Percentiles rank a stretch among this genome's conserved stretches.
These are phyloP conservation scores for Cornus controversa DNA, from an alignment of 148 eudicot species.

Conservation along the genomic window DNA sequence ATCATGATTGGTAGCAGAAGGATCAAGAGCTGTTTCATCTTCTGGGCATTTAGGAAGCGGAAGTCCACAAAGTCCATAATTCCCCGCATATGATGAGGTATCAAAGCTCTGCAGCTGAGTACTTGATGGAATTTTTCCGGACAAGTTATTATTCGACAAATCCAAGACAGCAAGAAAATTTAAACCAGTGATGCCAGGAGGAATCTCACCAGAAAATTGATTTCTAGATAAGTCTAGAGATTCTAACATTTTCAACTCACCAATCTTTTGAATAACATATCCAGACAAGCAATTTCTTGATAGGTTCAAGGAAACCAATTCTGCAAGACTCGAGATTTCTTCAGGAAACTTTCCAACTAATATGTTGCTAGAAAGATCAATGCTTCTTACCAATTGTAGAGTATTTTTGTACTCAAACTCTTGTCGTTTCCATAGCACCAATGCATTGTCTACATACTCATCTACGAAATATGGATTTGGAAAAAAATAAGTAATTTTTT, in stretches of 20 bases:
- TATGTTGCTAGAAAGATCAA: conserved; percentile 39
- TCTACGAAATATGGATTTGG: too few relatives aligned
- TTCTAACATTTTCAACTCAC: conserved; percentile 20
- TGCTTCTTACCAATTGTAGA: conserved; percentile 24
- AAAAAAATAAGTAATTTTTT: too few relatives aligned
- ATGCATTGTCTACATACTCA: conserved; percentile 10
- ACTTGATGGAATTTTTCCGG: conserved; percentile 36
- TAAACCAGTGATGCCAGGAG: conserved; percentile 25
- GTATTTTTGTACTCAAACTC: conserved; percentile 17
- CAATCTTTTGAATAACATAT: conserved; percentile 27
- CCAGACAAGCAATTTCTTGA: conserved; percentile 37
- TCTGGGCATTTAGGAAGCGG: conserved; percentile 12
- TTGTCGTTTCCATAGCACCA: conserved; percentile 22
- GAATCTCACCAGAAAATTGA: conserved; percentile 30
- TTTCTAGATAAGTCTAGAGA: conserved; percentile 36
- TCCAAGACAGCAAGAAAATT: conserved; percentile 25
- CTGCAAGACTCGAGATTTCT: conserved; percentile 22
- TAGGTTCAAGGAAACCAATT: conserved; percentile 29
- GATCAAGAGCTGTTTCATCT: neutral
- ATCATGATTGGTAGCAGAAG: neutral
- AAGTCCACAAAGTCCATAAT: conserved; percentile 18
- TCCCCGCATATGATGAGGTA: conserved; percentile 25
- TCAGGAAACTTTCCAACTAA: conserved; percentile 28
- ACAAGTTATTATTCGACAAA: conserved; percentile 33
- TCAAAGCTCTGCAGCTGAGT: conserved; percentile 33